phyloP scores from a whole-genome alignment of 306 rosid species.

The Argentina anserina region DNA sequence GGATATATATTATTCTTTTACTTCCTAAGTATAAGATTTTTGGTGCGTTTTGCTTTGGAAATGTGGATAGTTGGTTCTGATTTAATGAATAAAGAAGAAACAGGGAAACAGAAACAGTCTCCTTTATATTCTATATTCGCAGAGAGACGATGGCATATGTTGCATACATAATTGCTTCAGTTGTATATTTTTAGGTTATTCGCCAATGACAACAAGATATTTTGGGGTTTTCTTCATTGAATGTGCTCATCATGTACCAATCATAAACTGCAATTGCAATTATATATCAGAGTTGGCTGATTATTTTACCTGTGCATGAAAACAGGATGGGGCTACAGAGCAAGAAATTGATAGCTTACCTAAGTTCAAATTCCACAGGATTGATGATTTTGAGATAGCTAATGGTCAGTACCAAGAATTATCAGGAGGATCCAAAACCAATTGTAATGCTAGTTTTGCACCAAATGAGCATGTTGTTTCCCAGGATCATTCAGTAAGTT shows the following conservation, averaged over 20 bases:
- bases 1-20: background rate
- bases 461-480: constrained; percentile 48
- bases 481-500: constrained; percentile 74
- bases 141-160: background rate
- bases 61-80: background rate
- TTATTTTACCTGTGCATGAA: constrained; percentile 26
- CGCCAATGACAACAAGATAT: background rate
- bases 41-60: background rate
- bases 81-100: background rate
- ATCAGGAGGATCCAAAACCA: constrained; percentile 54
- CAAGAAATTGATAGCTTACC: constrained; percentile 79
- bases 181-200: background rate
- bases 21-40: background rate
- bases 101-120: background rate
- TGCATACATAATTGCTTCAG: background rate
- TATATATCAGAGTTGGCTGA: background rate
- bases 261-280: background rate
- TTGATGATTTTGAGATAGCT: constrained; percentile 40
- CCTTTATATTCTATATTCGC: background rate
- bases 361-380: constrained; percentile 51
- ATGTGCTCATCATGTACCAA: background rate
- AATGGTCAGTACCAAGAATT: constrained; percentile 51
- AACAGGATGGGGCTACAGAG: constrained; percentile 86
- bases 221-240: constrained; percentile 2
- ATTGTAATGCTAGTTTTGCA: constrained; percentile 43